Base-by-base conservation (phyloP, 2,329 filamentous ascomycete genomes). In the Rhinocladiella similis region DNA sequence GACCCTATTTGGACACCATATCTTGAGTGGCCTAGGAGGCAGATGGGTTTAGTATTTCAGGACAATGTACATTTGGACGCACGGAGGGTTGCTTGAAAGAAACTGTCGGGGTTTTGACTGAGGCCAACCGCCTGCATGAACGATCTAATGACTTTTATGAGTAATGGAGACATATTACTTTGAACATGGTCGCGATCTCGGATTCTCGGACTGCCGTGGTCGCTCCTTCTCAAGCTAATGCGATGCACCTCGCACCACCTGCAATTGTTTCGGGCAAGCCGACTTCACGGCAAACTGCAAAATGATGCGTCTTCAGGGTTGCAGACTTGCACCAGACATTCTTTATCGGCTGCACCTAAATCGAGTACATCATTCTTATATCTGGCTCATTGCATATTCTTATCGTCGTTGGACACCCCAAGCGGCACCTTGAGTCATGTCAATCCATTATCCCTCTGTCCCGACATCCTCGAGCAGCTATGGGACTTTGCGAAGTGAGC, bases 11-110 rank as follows among this genome's bases (percentile, higher is more conserved):
- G 62, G 63, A 41, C 47, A 12, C 54, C 53, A 16, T 57, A 62
- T 39, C 29, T 66, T 39, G 56, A 60, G 7, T 66, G 63, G 63
- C 63, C 63, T 1, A 52, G 48, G 20, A 53, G 57, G 47, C 58
- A 63, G 50, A 61, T 65, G 16, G 63, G 63, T 5, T 49, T 65
- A 3, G 56, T 57, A 9, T 65, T 57, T 47, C 56, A 59, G 41
- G 53, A 53, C 27, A 46, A 36, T 29, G 47, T 42, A 18, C 47
- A 18, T 13, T 59, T 55, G 25, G 59, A 62, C 7, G 38, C 47
- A 27, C 56, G 56, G 13, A 50, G 59, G 25, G 35, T 49, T 22
- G 25, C 38, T 14, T 53, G 22, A 53, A 29, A 13, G 19, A 22
- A 36, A n/a, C 4, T 45, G 46, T 48, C 19, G 19, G 12, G 10